Evolutionary conservation across 768 basidiomycete species (phyloP).

Genomic region (Tricholoma sp.): DNA sequence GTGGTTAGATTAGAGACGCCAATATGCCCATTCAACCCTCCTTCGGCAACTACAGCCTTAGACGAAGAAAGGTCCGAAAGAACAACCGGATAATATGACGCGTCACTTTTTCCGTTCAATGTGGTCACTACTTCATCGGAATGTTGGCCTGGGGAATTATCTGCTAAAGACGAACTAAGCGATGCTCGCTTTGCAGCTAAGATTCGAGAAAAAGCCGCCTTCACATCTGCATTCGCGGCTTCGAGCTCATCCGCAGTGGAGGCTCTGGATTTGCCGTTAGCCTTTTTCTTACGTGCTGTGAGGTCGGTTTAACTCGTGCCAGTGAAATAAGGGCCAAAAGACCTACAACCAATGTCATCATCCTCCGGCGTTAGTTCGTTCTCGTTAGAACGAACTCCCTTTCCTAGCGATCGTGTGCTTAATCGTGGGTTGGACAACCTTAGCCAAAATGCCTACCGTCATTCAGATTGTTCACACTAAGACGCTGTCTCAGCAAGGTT

Average conservation of each 20-base stretch:
- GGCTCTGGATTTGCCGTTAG: conserved; percentile 1
- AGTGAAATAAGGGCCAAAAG: neutral
- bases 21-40: neutral
- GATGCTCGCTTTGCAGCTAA: conserved; percentile 13
- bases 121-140: neutral
- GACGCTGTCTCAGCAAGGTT: neutral
- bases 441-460: neutral
- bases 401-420: neutral
- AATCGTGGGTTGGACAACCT: neutral
- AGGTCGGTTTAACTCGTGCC: neutral
- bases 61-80: neutral
- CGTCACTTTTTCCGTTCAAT: neutral
- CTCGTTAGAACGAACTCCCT: neutral
- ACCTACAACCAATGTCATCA: neutral
- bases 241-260: conserved; percentile 8
- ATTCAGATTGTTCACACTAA: neutral
- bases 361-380: neutral
- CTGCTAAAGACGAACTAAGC: neutral
- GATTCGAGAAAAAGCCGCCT: conserved; percentile 9
- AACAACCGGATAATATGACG: neutral
- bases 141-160: neutral
- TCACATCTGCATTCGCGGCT: conserved; percentile 11
- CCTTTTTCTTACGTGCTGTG: conserved; percentile 4
- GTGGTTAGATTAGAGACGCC: neutral
- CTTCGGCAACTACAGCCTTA: neutral